These are phyloP conservation scores for Discostella stelligeroides DNA, from an alignment of 108 stramenopile species.

Conservation along the genomic window DNA sequence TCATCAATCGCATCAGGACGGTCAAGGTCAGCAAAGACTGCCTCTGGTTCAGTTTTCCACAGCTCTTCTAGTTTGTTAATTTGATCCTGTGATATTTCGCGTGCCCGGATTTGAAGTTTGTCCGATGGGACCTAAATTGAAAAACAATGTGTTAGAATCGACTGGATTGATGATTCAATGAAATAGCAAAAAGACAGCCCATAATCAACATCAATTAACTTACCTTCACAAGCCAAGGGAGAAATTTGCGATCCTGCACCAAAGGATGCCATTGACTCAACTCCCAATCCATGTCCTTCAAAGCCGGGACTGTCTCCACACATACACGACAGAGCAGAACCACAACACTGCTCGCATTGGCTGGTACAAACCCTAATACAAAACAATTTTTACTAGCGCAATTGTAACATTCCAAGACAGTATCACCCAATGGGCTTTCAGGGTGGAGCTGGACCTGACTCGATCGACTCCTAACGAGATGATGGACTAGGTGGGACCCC, in stretches of 20 bases:
- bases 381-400: constrained; percentile 96
- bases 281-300: constrained; percentile 99
- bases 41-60: constrained; percentile 94
- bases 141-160: too few species aligned
- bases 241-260: constrained; percentile 92
- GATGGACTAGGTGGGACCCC: constrained; percentile 94
- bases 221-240: constrained; percentile 92
- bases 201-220: not conserved
- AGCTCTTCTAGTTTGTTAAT: constrained; percentile 94
- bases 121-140: constrained; percentile 67
- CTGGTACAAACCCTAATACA: constrained; percentile 97
- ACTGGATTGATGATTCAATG: constrained; percentile 1
- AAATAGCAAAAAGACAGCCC: constrained; percentile 5
- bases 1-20: constrained; percentile 85
- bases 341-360: constrained; percentile 83
- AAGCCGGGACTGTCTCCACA: constrained; percentile 89
- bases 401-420: constrained; percentile 98
- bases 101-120: constrained; percentile 74
- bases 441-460: constrained; percentile 87
- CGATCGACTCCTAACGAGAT: constrained; percentile 84
- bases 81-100: constrained; percentile 89
- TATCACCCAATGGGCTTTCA: constrained; percentile 93
- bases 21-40: constrained; percentile 89
- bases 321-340: constrained; percentile 97
- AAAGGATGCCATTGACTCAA: constrained; percentile 95